Evolutionary conservation across 495 filamentous ascomycete genomes (phyloP), one percentile per base, ranked within the genome.

Genomic region (Lichenothelia convexa): DNA sequence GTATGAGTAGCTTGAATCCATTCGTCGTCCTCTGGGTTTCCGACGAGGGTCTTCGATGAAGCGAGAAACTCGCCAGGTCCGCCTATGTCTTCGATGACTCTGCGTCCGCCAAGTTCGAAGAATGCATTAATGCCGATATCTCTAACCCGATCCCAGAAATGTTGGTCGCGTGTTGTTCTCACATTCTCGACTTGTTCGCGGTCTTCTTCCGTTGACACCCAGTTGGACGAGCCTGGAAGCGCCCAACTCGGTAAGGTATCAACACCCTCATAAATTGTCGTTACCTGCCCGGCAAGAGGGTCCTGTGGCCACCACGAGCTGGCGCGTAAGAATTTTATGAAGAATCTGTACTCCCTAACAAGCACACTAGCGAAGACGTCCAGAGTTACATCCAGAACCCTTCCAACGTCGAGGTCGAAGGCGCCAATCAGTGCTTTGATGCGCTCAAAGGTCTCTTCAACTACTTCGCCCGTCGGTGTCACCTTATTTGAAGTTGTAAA

Each of bases 281-380:
- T 45, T 19, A 55, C 47, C 22, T 45, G 42, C 9, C 58, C 54
- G 18, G 59, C 41, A 16, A 34, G 42, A 21, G 60, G 53, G 34
- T 68, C 70, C 33, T 78, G 71, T 2, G 91, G 91, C 91, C 91
- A 99, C 89, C 89, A 99, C 13, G 89, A 86, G 61, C 91, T 94
- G 30, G 72, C 70, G 13, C 85, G 71, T 12, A 95, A 61, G 18
- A 94, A 70, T 53, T 87, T 93, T 51, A 93, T 73, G 47, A 93
- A 93, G 61, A 95, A 95, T 4, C 78, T 70, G 49, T 75, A 84
- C 39, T 91, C 75, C 42, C 80, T 80, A 32, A 92, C 72, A 35
- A 93, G 67, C 2, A 82, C 71, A 21, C 78, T 76, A 3, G 84
- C 85, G 41, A 85, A 87, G 13, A 87, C 82, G 53, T 93, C 84